phyloP scores from a whole-genome alignment of 331 rosid species.

The Rosa hybrid region DNA sequence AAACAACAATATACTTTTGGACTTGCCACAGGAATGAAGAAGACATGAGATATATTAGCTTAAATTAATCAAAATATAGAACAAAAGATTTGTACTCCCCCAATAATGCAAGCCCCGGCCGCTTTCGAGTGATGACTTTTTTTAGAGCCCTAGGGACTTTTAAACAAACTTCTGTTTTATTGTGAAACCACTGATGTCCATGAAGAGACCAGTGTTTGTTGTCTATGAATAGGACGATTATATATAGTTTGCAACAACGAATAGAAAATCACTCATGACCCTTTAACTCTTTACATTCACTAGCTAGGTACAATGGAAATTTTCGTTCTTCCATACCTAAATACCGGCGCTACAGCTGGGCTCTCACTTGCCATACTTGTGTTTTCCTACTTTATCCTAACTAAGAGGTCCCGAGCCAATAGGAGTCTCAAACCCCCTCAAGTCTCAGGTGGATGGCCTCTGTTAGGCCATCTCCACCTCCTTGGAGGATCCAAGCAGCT shows the following conservation, averaged over 20 bases:
- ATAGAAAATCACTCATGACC: background rate
- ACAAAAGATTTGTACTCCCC: no score
- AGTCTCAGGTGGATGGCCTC: constrained; percentile 39
- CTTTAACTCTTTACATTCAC: background rate
- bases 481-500: constrained; percentile 22
- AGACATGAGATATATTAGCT: no score
- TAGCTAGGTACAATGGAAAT: constrained; percentile 10
- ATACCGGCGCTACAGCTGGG: background rate
- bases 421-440: constrained; percentile 9
- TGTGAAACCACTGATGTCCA: no score
- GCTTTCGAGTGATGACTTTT: no score
- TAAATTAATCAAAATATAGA: no score
- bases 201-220: no score
- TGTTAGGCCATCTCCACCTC: constrained; percentile 35
- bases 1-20: no score
- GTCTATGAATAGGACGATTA: background rate
- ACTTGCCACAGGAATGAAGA: no score
- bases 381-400: background rate
- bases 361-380: constrained; percentile 1
- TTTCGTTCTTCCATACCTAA: background rate
- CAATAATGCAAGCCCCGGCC: no score
- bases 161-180: no score
- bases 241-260: background rate
- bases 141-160: no score
- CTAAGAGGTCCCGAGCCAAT: background rate